Evolutionary conservation across 768 basidiomycete genomes (phyloP).

Genomic region (Coprinellus micaceus): DNA sequence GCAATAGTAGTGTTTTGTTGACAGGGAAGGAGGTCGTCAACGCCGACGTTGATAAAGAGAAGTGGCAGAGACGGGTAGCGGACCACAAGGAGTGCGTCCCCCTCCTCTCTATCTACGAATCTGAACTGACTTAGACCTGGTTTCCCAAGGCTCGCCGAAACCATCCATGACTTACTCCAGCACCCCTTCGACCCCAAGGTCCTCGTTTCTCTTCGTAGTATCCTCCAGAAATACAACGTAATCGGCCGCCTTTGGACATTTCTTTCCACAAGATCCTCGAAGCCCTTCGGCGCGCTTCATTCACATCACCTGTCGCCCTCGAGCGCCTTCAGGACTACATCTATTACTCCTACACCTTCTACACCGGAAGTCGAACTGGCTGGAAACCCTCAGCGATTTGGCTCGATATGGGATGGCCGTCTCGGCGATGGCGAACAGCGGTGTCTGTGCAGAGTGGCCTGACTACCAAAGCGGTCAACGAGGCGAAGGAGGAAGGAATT

Average conservation of each 20-base stretch:
- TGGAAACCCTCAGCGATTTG: constrained; percentile 97
- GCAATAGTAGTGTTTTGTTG: constrained; percentile 34
- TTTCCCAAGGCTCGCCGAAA: constrained; percentile 79
- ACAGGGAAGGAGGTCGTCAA: constrained; percentile 41
- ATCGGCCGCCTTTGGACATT: constrained; percentile 88
- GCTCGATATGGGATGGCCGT: constrained; percentile 94
- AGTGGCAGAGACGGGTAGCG: constrained; percentile 64
- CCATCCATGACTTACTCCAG: constrained; percentile 82
- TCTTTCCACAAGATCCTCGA: constrained; percentile 90
- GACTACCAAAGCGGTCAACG: constrained; percentile 54
- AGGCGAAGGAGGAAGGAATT: constrained; percentile 44
- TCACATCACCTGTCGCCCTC: constrained; percentile 63
- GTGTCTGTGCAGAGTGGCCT: constrained; percentile 41
- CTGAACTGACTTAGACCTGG: constrained; percentile 7
- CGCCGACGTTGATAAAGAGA: constrained; percentile 69
- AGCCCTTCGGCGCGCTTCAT: constrained; percentile 76
- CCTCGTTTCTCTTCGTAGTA: constrained; percentile 82
- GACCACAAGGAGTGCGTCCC: constrained; percentile 86
- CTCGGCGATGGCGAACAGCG: constrained; percentile 73
- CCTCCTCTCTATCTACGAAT: constrained; percentile 6
- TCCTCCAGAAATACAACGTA: constrained; percentile 92
- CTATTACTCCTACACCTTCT: constrained; percentile 92
- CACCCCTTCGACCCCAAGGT: constrained; percentile 84
- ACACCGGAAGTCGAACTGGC: constrained; percentile 86
- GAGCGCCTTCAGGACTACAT: constrained; percentile 95